phyloP scores from a whole-genome alignment of 176 grass and related monocot genomes.

The Pontederia crassipes region DNA sequence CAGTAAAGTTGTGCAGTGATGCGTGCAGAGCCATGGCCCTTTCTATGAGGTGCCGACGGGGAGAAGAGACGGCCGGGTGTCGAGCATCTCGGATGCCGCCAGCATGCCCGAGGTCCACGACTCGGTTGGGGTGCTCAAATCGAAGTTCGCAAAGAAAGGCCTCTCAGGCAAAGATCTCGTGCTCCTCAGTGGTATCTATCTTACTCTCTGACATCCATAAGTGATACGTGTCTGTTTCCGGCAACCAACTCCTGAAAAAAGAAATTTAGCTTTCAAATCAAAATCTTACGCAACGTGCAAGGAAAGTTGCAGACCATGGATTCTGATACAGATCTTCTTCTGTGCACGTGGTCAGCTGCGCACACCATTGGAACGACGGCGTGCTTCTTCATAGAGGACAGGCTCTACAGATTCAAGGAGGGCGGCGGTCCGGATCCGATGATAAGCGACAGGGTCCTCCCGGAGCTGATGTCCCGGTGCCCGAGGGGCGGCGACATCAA shows the following conservation, averaged over 20 bases:
- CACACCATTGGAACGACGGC: constrained; percentile 89
- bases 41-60: constrained; percentile 65
- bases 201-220: too few species aligned
- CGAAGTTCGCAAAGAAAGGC: constrained; percentile 62
- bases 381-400: constrained; percentile 72
- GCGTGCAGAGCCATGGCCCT: constrained; percentile 51
- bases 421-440: constrained; percentile 39
- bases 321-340: neutral
- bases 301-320: neutral
- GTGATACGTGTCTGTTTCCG: neutral
- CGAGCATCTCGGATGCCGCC: constrained; percentile 37
- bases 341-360: constrained; percentile 28
- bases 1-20: too few species aligned
- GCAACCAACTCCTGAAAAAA: too few species aligned
- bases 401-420: constrained; percentile 53
- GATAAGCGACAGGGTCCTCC: constrained; percentile 42
- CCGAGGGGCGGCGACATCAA: constrained; percentile 50
- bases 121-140: constrained; percentile 26
- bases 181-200: constrained; percentile 44
- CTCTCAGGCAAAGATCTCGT: constrained; percentile 72
- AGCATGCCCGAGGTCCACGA: constrained; percentile 58
- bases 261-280: too few species aligned
- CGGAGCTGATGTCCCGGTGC: constrained; percentile 51
- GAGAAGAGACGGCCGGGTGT: constrained; percentile 42
- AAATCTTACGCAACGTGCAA: neutral